Evolutionary conservation across 805 yeast species (phyloP).

Genomic region (Candida corydali): DNA sequence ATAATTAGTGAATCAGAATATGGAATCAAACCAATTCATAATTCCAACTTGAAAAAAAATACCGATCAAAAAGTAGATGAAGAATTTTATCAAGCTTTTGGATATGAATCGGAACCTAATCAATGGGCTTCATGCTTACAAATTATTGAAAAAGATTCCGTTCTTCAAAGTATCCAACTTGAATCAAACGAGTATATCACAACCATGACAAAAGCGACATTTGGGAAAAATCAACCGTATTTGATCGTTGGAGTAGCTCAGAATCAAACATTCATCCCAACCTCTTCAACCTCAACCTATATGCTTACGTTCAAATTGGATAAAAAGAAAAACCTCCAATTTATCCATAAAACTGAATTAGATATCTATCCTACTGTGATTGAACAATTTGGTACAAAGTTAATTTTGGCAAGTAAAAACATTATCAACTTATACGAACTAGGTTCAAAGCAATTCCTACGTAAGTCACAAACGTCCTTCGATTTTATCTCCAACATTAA

Average conservation of each 20-base stretch:
- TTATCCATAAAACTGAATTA: conserved; percentile 59
- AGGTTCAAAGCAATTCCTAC: conserved; percentile 75
- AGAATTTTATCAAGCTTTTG: conserved; percentile 44
- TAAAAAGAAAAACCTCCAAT: conserved; percentile 31
- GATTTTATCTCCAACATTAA: conserved; percentile 46
- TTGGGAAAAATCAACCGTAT: conserved; percentile 24
- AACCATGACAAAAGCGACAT: conserved; percentile 30
- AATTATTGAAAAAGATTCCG: conserved; percentile 32
- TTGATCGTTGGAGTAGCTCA: conserved; percentile 45
- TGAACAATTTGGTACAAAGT: conserved; percentile 48
- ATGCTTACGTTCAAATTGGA: conserved; percentile 35
- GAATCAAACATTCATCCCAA: conserved; percentile 26
- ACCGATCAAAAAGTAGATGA: conserved; percentile 14
- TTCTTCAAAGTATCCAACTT: conserved; percentile 44
- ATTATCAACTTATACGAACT: conserved; percentile 59
- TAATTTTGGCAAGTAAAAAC: conserved; percentile 56
- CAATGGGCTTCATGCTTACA: conserved; percentile 55
- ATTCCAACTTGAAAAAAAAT: conserved; percentile 9
- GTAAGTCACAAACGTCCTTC: conserved; percentile 52
- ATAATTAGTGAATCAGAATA: conserved; percentile 47
- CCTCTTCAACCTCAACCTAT: conserved; percentile 18
- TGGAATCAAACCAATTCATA: conserved; percentile 28
- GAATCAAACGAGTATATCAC: conserved; percentile 40
- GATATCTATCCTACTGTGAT: conserved; percentile 48
- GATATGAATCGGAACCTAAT: conserved; percentile 24